Conservation (phyloP, 352 stramenopile species). For the Phytophthora tentaculata region DNA sequence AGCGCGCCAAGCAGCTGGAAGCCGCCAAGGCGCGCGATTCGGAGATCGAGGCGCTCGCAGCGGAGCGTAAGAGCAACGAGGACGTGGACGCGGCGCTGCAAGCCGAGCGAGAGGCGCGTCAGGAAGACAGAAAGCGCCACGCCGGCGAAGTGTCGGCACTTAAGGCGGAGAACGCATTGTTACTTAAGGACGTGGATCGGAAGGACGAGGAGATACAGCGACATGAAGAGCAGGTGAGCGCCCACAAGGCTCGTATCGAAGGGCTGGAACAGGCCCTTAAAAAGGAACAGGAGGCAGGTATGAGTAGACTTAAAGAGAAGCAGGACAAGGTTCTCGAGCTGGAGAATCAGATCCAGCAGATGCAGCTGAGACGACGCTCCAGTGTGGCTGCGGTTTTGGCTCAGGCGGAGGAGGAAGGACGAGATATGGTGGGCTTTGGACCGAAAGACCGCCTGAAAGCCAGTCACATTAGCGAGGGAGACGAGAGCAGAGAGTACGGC, state of each 20-base stretch:
- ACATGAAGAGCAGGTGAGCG: constrained; percentile 66
- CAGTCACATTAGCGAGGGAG: constrained; percentile 37
- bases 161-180: constrained; percentile 73
- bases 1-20: constrained; percentile 69
- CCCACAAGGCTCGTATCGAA: constrained; percentile 69
- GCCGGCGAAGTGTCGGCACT: constrained; percentile 59
- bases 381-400: constrained; percentile 53
- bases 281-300: constrained; percentile 69
- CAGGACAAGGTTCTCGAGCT: constrained; percentile 73
- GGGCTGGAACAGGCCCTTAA: constrained; percentile 63
- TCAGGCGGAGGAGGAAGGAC: constrained; percentile 42
- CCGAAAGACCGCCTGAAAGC: constrained; percentile 40
- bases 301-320: constrained; percentile 71
- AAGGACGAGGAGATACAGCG: constrained; percentile 70
- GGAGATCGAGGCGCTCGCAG: constrained; percentile 28
- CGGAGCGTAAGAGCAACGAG: constrained; percentile 42
- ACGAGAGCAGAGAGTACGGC: constrained; percentile 30
- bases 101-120: constrained; percentile 27
- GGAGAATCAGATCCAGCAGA: constrained; percentile 66
- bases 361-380: constrained; percentile 60
- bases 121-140: constrained; percentile 58
- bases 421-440: constrained; percentile 54
- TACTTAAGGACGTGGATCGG: constrained; percentile 78
- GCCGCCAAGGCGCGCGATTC: constrained; percentile 44
- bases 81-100: constrained; percentile 52